Percentiles rank a stretch among this genome's conserved stretches.
These are phyloP conservation scores for Euphorbia pulcherrima DNA, from an alignment of 345 rosid genomes.

Conservation along the genomic window DNA sequence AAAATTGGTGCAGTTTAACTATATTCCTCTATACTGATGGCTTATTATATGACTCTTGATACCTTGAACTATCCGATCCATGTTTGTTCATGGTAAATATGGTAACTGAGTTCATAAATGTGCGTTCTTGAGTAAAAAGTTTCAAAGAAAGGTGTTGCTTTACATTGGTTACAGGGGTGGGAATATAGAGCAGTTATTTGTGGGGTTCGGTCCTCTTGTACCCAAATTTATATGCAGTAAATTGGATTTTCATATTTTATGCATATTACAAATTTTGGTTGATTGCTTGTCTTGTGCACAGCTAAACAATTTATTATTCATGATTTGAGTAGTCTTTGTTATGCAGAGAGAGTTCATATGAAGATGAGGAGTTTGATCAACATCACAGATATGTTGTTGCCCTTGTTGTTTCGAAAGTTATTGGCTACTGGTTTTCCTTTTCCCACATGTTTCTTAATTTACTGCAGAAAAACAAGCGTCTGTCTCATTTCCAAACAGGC, in stretches of 20 bases:
- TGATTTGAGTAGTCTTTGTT: not conserved
- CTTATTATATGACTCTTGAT: not conserved
- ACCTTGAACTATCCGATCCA: not conserved
- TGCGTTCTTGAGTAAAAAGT: not conserved
- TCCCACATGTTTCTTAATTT: not conserved
- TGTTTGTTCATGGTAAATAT: not conserved
- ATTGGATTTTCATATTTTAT: not conserved
- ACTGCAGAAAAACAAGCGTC: not conserved
- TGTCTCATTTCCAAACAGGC: not conserved
- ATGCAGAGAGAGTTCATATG: slow-evolving; percentile 85
- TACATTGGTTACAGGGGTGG: not conserved
- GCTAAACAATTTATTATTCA: not conserved
- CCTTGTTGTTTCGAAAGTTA: slow-evolving; percentile 81
- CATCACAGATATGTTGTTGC: slow-evolving; percentile 96
- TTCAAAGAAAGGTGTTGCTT: not conserved
- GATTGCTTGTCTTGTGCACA: not conserved
- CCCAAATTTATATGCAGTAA: not conserved
- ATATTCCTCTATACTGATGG: not conserved
- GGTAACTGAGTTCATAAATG: not conserved
- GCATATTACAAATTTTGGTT: not conserved
- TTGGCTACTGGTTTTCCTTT: not conserved
- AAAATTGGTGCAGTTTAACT: not conserved
- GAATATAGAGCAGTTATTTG: not conserved
- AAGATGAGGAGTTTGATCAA: slow-evolving; percentile 91
- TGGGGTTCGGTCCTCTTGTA: not conserved